Evolutionary conservation across 2,329 filamentous ascomycete species (phyloP).

Genomic region (Thelonectria discophora): DNA sequence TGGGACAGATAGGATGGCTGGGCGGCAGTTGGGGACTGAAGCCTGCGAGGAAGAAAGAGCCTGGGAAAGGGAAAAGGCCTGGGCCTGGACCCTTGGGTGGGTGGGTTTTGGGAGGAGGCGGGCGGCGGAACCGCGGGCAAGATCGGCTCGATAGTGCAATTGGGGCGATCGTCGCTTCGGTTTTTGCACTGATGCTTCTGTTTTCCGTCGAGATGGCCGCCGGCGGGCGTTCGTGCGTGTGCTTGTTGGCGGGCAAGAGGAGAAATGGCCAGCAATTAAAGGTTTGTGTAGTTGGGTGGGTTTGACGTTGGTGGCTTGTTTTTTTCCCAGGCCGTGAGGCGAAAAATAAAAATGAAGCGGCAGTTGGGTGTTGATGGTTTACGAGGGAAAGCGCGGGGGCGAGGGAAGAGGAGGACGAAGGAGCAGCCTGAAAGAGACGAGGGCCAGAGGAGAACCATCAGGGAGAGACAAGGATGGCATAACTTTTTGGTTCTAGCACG

Average conservation of each 20-base stretch:
- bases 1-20: neutral
- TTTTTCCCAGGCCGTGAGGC: neutral
- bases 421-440: too few species aligned
- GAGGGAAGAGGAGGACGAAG: too few species aligned
- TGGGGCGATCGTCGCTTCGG: conserved; percentile 28
- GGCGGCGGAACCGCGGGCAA: conserved; percentile 38
- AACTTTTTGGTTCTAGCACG: neutral
- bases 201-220: neutral
- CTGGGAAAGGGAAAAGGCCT: conserved; percentile 35
- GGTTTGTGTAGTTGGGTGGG: neutral
- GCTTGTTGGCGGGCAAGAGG: conserved; percentile 2
- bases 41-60: conserved; percentile 3
- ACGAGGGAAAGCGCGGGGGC: too few species aligned
- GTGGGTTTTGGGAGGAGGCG: conserved; percentile 37
- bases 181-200: neutral
- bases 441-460: too few species aligned
- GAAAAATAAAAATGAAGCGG: neutral
- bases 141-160: conserved; percentile 33
- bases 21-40: conserved; percentile 28
- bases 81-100: conserved; percentile 29
- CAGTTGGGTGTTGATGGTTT: neutral
- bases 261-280: neutral
- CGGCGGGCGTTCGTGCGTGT: neutral
- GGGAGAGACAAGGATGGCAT: too few species aligned
- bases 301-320: conserved; percentile 9